phyloP scores from a whole-genome alignment of 1,284 basidiomycete species.

The Leccinum angustisporum region DNA sequence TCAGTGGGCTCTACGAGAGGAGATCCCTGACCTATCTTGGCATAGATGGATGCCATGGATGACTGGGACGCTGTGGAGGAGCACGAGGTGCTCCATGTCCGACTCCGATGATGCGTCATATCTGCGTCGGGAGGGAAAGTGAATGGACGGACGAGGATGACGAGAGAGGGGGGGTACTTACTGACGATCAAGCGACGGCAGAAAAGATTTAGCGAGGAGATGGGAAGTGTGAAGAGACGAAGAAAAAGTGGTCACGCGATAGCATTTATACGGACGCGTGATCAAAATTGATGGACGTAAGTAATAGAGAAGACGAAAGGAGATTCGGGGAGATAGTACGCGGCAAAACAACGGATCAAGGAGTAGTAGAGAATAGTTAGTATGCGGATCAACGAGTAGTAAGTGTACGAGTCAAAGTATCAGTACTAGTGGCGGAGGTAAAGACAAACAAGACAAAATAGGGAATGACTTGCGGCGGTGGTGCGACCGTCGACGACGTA shows the following conservation, averaged over 20 bases:
- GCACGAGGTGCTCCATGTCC: constrained; percentile 26
- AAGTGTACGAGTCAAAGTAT: neutral
- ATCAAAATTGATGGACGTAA: constrained; percentile 13
- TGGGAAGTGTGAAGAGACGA: neutral
- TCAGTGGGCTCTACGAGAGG: constrained; percentile 30
- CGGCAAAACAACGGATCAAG: too few species aligned
- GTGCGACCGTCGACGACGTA: constrained; percentile 8
- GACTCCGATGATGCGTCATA: constrained; percentile 10
- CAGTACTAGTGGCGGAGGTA: neutral
- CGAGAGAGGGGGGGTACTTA: neutral
- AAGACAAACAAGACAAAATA: constrained; percentile 38
- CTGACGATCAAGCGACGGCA: neutral
- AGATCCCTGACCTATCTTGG: constrained; percentile 30
- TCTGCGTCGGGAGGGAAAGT: neutral
- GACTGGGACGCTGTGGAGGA: constrained; percentile 31
- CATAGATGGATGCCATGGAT: constrained; percentile 33
- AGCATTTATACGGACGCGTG: constrained; percentile 26
- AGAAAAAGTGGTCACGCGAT: constrained; percentile 28
- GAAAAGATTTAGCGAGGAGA: constrained; percentile 2
- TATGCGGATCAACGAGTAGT: neutral
- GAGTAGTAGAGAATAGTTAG: too few species aligned
- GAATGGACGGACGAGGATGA: neutral
- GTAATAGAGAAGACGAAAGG: constrained; percentile 17
- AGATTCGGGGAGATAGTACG: constrained; percentile 15
- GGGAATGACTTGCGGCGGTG: constrained; percentile 8